These are phyloP conservation scores for Cantharellus cinnabarinus DNA, from an alignment of 768 basidiomycete genomes.

Conservation along the genomic window DNA sequence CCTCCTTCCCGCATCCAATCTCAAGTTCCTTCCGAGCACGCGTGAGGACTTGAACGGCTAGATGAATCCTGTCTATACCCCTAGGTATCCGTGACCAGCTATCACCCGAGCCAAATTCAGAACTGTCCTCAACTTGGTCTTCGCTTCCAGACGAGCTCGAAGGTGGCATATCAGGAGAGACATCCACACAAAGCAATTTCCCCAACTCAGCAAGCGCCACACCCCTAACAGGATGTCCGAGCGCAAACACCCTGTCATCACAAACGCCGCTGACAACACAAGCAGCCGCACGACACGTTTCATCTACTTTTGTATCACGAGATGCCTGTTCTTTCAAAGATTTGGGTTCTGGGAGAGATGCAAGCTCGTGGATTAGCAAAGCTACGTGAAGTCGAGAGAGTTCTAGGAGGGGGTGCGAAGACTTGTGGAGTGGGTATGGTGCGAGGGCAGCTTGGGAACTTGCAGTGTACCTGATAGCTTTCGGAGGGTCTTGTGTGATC, in stretches of 20 bases:
- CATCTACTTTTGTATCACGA: conserved; percentile 24
- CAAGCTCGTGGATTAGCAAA: conserved; percentile 36
- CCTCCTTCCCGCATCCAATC: conserved; percentile 51
- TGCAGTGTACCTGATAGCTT: conserved; percentile 37
- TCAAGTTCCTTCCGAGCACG: conserved; percentile 38
- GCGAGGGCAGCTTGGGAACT: conserved; percentile 45
- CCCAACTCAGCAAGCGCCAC: conserved; percentile 62
- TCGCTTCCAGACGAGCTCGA: conserved; percentile 4
- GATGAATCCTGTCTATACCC: conserved; percentile 29
- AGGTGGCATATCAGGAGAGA: conserved; percentile 16
- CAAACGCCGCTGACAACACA: conserved; percentile 33
- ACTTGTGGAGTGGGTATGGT: conserved; percentile 33
- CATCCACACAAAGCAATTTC: conserved; percentile 58
- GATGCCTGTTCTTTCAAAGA: neutral
- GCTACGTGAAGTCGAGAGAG: conserved; percentile 51
- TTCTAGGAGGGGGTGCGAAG: conserved; percentile 59
- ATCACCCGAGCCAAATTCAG: neutral
- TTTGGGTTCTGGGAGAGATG: conserved; percentile 21
- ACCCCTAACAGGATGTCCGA: conserved; percentile 60
- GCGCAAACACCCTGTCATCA: conserved; percentile 23
- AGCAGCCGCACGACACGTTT: conserved; percentile 36
- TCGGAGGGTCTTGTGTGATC: conserved; percentile 28
- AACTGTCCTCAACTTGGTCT: conserved; percentile 17
- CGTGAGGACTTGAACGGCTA: conserved; percentile 44
- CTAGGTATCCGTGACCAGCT: conserved; percentile 1